Conservation (phyloP, 2,329 filamentous ascomycete genomes). For the Aschersonia sp. region DNA sequence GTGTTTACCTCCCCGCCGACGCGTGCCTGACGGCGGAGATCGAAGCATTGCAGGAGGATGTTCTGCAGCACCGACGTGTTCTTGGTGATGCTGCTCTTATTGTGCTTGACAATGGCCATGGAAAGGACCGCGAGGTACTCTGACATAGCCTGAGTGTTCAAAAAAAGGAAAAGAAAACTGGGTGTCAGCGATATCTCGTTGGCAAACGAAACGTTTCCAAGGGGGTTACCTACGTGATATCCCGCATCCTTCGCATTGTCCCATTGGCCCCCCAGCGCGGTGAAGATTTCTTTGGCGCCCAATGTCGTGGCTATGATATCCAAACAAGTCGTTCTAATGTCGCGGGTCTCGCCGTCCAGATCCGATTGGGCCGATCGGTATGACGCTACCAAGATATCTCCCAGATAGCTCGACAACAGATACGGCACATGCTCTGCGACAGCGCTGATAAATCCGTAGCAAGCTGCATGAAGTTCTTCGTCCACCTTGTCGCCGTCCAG, state of each 20-base stretch:
- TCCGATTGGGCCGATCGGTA: slow-evolving; percentile 53
- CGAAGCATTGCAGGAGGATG: slow-evolving; percentile 44
- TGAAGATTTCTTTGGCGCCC: slow-evolving; percentile 62
- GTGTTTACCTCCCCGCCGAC: slow-evolving; percentile 30
- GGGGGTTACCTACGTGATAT: slow-evolving; percentile 35
- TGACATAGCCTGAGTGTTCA: slow-evolving; percentile 37
- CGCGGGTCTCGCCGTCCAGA: slow-evolving; percentile 46
- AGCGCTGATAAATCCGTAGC: slow-evolving; percentile 65
- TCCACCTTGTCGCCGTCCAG: slow-evolving; percentile 37
- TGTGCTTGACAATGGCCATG: slow-evolving; percentile 58
- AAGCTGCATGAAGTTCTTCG: slow-evolving; percentile 62
- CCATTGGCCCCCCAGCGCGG: slow-evolving; percentile 62
- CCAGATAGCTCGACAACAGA: slow-evolving; percentile 70
- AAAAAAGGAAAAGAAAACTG: background rate
- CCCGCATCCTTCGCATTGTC: slow-evolving; percentile 45
- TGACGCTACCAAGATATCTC: slow-evolving; percentile 57
- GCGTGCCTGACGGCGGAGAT: slow-evolving; percentile 47
- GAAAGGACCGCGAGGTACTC: slow-evolving; percentile 60
- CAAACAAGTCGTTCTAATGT: slow-evolving; percentile 54
- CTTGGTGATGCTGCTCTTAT: slow-evolving; percentile 67
- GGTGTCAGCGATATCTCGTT: background rate
- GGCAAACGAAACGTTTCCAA: too few relatives aligned
- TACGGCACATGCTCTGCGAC: slow-evolving; percentile 75
- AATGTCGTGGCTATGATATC: slow-evolving; percentile 63
- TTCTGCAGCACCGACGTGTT: slow-evolving; percentile 56